Base-by-base conservation (phyloP, 2,329 filamentous ascomycete species). In the Apiospora malaysiana region DNA sequence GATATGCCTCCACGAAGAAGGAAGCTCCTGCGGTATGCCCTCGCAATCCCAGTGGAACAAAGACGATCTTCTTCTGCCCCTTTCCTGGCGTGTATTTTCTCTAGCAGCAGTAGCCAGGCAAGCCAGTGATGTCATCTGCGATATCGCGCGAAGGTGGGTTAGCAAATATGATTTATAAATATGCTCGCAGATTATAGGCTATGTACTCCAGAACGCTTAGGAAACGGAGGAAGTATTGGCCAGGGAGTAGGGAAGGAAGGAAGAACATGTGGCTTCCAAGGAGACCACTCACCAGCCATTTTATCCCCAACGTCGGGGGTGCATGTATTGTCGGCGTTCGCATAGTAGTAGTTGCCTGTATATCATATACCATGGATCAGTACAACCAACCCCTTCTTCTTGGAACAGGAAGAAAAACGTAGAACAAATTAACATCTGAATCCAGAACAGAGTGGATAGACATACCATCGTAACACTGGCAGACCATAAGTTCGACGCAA, bases 401-500 rank as follows among this genome's bases (percentile, higher is more conserved):
- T 25, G 27, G 18, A 37, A 32, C n/a, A 32, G 49, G 42, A 14
- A 16, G 16, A 16, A 3, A 45, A 45, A 18, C 2, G 10, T 4
- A 45, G 16, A 45, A 14, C 16, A 16, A 45, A 45, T 12, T 2
- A 16, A 14, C 12, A 16, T 59, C 27, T 59, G 2, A 21, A 21
- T n/a, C 51, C 16, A 10, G 42, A 49, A 49, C 16, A 27, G 3
- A 37, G 32, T 4, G 21, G 9, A 21, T 2, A 4, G 16, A 25
- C 46, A 12, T 49, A 68, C 67, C 67, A 32, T 49, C 46, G 23
- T 68, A 46, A 46, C 67, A 68, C 46, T 49, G 67, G 67, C 67
- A 68, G 18, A 56, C 46, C 18, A 40, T 2, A 7, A 9, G 8
- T 23, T 4, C 16, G 46, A 68, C 42, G 46, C 67, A 68, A 27